A percentile compares a stretch with the other conserved stretches of the same genome.
These are phyloP conservation scores for Globisporangium barbulae DNA, from an alignment of 352 stramenopile genomes.

Conservation along the genomic window DNA sequence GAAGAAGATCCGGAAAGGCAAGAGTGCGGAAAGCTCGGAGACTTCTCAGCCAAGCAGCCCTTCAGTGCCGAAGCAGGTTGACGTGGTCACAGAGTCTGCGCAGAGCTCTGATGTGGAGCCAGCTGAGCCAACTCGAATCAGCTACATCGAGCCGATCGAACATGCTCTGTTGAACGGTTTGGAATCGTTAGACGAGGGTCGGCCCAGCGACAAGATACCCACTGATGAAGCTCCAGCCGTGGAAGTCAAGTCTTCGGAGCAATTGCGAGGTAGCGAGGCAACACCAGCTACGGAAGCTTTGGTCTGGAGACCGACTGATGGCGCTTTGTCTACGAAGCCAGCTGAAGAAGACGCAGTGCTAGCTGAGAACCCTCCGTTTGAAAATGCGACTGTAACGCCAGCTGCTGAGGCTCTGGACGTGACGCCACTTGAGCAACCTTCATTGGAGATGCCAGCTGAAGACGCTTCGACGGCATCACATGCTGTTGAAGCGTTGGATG, in stretches of 20 bases:
- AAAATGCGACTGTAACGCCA: not conserved
- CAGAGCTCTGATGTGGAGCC: not conserved
- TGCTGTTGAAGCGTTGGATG: no score
- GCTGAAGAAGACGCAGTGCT: not conserved
- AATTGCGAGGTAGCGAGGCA: not conserved
- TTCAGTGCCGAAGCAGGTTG: not conserved
- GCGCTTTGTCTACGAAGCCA: no score
- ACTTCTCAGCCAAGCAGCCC: not conserved
- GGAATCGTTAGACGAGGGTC: not conserved
- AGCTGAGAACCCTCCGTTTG: not conserved
- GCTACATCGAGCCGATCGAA: no score
- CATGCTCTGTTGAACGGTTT: not conserved
- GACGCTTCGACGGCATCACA: not conserved
- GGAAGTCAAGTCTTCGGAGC: not conserved
- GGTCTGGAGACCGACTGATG: not conserved
- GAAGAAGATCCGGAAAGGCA: not conserved
- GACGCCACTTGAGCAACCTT: not conserved
- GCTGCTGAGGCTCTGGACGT: not conserved
- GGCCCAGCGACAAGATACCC: not conserved
- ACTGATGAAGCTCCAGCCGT: not conserved
- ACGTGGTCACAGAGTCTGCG: not conserved
- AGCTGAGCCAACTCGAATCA: not conserved
- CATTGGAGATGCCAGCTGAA: not conserved
- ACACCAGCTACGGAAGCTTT: not conserved
- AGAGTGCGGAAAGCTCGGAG: not conserved